Base-by-base conservation (phyloP, 1,284 basidiomycete genomes). In the Ustilago sp. region DNA sequence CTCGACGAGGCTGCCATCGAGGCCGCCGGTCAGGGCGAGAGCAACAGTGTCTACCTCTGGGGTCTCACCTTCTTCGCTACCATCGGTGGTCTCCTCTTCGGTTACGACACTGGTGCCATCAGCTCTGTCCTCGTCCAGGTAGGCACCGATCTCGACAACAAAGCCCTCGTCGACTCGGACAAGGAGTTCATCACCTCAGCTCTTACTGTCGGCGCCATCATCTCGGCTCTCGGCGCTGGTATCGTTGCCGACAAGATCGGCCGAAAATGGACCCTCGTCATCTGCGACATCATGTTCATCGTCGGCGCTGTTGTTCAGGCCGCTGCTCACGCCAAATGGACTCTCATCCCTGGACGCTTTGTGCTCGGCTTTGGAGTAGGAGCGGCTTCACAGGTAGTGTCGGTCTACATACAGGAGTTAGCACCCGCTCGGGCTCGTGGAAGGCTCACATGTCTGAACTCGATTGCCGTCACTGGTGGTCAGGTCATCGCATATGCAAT, bases 281-380 rank as follows among this genome's bases (percentile, higher is more conserved):
- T 79, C 19, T 78, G 80, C 34, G 80, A 79, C 9, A 69, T 80
- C 63, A 51, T 85, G 23, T 85, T 85, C 52, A 59, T 79, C 60
- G 28, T 85, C 59, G 87, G 87, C 34, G 87, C 87, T 7, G 52
- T 87, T 50, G 74, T 88, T 35, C 86, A 87, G 68, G 85, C 85
- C 23, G 75, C 73, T 0, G 58, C 86, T 12, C 84, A 85, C 35
- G 83, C 81, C 63, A 81, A 87, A 28, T 74, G 83, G 31, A 86
- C 83, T 58, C 68, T 88, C 47, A 80, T 86, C 47, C 85, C 83
- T 8, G 87, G 86, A 13, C 81, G 88, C 6, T 77, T 88, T 32
- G 58, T 88, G 6, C 82, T 88, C 28, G 88, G 88, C 3, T 56
- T 86, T 9, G 87, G 85, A 5, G 84, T 87, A 32, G 83, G 86